Conservation (phyloP, 129 eudicot genomes). For the Glebionis coronaria region DNA sequence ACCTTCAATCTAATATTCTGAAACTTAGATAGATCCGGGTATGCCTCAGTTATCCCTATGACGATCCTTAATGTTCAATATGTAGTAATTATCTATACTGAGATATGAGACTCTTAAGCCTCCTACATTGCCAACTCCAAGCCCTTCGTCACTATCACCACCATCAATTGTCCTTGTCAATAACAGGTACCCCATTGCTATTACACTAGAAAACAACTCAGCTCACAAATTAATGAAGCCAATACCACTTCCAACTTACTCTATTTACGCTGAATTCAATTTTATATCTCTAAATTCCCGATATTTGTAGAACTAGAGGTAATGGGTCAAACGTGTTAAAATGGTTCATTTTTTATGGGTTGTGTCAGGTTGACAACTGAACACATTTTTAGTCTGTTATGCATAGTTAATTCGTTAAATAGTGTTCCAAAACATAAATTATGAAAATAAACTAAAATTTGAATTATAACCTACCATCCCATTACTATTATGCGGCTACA, state of each 20-base stretch:
- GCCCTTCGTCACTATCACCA: conserved; percentile 40
- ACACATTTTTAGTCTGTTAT: too few relatives aligned
- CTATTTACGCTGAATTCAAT: conserved; percentile 36
- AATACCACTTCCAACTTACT: conserved; percentile 63
- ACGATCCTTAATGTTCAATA: neutral
- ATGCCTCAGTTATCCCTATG: neutral
- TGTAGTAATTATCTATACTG: neutral
- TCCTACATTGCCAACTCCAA: conserved; percentile 70
- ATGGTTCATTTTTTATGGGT: too few relatives aligned
- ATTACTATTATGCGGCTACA: too few relatives aligned
- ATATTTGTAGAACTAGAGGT: neutral
- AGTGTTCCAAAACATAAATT: too few relatives aligned
- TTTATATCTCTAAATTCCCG: neutral
- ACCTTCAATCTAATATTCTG: too few relatives aligned
- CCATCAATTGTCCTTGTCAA: conserved; percentile 19
- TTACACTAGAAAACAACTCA: conserved; percentile 25
- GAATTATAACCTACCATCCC: too few relatives aligned
- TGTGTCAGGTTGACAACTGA: too few relatives aligned
- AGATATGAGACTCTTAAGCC: conserved; percentile 68
- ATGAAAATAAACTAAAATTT: too few relatives aligned
- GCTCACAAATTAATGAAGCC: conserved; percentile 34
- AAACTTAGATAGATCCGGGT: neutral
- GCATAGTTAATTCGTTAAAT: too few relatives aligned
- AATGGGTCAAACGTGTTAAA: too few relatives aligned
- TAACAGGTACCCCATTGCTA: conserved; percentile 33